phyloP scores from a whole-genome alignment of 257 asterid species.

The Nicotiana otophora region DNA sequence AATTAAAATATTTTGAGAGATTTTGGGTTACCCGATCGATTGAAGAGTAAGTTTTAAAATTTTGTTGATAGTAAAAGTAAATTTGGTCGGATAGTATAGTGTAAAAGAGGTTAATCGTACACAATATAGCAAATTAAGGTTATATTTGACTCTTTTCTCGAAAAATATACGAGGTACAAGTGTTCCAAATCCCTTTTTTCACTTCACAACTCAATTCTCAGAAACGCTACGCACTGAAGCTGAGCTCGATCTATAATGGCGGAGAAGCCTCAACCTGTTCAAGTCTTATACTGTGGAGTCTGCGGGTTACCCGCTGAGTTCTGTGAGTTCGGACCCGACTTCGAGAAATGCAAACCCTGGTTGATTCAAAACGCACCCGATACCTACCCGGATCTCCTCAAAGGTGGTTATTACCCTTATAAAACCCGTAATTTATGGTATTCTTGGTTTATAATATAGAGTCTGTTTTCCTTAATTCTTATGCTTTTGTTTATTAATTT shows the following conservation, averaged over 20 bases:
- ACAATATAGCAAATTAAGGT: no score
- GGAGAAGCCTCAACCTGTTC: conserved; percentile 72
- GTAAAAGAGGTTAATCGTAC: no score
- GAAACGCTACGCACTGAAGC: no score
- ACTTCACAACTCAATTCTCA: no score
- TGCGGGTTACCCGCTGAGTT: conserved; percentile 90
- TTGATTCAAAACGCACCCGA: conserved; percentile 67
- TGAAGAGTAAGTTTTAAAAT: no score
- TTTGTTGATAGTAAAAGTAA: no score
- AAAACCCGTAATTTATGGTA: not conserved
- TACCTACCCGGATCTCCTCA: conserved; percentile 73
- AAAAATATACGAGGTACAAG: no score
- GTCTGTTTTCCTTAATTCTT: not conserved
- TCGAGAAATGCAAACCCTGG: conserved; percentile 96
- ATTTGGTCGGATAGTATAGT: no score
- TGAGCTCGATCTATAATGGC: conserved; percentile 37
- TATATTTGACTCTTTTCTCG: no score
- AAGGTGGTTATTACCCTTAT: conserved; percentile 35
- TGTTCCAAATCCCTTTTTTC: no score
- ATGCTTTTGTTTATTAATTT: not conserved
- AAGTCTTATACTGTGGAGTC: conserved; percentile 75
- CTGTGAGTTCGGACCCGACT: conserved; percentile 89
- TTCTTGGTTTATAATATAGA: not conserved
- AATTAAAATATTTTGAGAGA: no score
- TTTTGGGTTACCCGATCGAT: no score